Evolutionary conservation across 805 yeast species (phyloP).

Genomic region (Candida montana): DNA sequence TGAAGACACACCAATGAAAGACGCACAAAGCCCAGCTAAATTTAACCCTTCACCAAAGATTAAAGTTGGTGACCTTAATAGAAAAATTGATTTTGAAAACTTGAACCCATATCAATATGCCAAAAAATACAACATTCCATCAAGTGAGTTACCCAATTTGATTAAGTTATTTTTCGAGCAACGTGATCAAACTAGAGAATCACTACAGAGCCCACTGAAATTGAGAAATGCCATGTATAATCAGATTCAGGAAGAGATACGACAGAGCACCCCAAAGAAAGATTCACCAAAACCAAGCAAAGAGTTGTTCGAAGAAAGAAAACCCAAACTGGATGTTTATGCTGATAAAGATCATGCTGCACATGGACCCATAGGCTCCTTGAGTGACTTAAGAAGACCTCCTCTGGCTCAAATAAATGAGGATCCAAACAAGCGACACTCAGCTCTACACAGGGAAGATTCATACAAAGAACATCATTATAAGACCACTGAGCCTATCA

Average conservation of each 20-base stretch:
- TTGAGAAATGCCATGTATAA: conserved; percentile 19
- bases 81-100: conserved; percentile 27
- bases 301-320: conserved; percentile 10
- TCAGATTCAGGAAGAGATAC: conserved; percentile 23
- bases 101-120: conserved; percentile 37
- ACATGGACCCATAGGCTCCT: neutral
- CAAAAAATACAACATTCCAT: conserved; percentile 31
- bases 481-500: conserved; percentile 20
- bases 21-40: conserved; percentile 7
- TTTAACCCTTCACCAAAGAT: neutral
- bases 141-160: conserved; percentile 31
- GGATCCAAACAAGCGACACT: conserved; percentile 9
- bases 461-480: conserved; percentile 17
- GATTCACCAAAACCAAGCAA: conserved; percentile 14
- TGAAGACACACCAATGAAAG: conserved; percentile 23
- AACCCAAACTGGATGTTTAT: conserved; percentile 6
- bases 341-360: conserved; percentile 15
- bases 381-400: conserved; percentile 8
- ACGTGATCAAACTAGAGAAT: conserved; percentile 28
- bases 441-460: neutral
- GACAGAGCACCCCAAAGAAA: conserved; percentile 15
- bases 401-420: conserved; percentile 19
- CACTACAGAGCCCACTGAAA: conserved; percentile 21
- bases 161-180: conserved; percentile 34
- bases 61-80: neutral